Conservation (phyloP, 805 yeast species). For the Saccharomycopsis fermentans region DNA sequence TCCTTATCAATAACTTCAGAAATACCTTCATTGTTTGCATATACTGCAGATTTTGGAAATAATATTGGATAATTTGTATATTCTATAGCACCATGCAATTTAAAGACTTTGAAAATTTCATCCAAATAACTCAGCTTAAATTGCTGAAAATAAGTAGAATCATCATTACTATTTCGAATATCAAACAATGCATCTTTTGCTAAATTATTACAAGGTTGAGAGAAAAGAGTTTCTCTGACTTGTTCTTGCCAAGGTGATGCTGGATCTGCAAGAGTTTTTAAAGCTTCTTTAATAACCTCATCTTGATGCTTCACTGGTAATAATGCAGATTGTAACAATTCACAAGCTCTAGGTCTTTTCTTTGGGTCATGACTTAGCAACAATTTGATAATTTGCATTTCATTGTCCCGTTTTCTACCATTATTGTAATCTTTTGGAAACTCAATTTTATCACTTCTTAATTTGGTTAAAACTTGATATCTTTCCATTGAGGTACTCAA, state of each 20-base stretch:
- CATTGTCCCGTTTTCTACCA: conserved; percentile 37
- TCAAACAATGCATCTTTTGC: conserved; percentile 84
- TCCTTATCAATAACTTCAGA: conserved; percentile 76
- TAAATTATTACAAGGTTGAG: conserved; percentile 64
- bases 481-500: conserved; percentile 93
- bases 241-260: conserved; percentile 92
- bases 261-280: conserved; percentile 77
- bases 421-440: conserved; percentile 64
- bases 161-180: conserved; percentile 24
- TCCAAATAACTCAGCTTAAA: conserved; percentile 51
- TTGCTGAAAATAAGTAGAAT: conserved; percentile 22
- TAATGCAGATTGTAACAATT: conserved; percentile 67
- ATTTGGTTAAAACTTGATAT: conserved; percentile 53
- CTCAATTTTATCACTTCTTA: conserved; percentile 48
- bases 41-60: conserved; percentile 75
- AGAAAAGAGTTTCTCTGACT: conserved; percentile 76
- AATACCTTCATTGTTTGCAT: conserved; percentile 50
- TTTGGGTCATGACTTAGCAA: conserved; percentile 73
- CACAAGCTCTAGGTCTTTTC: conserved; percentile 70
- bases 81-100: conserved; percentile 80
- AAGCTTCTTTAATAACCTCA: conserved; percentile 77
- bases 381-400: conserved; percentile 54
- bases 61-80: conserved; percentile 53
- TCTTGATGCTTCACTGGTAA: conserved; percentile 87
- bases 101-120: conserved; percentile 53